phyloP scores from a whole-genome alignment of 1,139 yeast species.

The Kodamaea suecica region DNA sequence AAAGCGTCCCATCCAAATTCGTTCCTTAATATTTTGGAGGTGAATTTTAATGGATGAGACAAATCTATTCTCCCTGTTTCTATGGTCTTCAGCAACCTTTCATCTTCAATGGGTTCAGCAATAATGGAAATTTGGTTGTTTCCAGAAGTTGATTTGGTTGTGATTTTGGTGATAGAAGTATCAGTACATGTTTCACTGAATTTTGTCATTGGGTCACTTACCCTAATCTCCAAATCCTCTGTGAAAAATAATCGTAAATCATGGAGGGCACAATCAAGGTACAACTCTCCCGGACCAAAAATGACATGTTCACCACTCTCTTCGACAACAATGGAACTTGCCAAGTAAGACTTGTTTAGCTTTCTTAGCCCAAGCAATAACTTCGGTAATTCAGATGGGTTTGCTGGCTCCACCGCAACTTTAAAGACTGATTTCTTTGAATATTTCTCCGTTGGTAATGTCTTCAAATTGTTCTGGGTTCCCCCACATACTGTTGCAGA shows the following conservation, averaged over 20 bases:
- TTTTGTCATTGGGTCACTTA: constrained; percentile 79
- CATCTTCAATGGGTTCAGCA: constrained; percentile 69
- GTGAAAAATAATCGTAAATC: constrained; percentile 66
- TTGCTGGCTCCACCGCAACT: constrained; percentile 77
- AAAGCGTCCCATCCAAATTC: constrained; percentile 79
- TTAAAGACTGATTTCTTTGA: constrained; percentile 56
- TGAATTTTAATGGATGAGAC: constrained; percentile 34
- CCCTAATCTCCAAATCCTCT: constrained; percentile 64
- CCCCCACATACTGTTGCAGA: constrained; percentile 34
- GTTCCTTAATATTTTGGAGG: constrained; percentile 55
- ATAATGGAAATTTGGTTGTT: constrained; percentile 62
- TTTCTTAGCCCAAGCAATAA: constrained; percentile 66
- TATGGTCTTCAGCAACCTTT: constrained; percentile 53
- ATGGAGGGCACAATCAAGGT: constrained; percentile 78
- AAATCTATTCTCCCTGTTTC: constrained; percentile 46
- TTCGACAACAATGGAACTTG: constrained; percentile 67
- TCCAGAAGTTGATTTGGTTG: constrained; percentile 54
- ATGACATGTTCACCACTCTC: constrained; percentile 87
- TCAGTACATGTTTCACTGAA: constrained; percentile 77
- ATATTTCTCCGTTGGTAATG: constrained; percentile 4
- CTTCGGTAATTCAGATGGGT: constrained; percentile 75
- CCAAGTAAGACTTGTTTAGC: constrained; percentile 61
- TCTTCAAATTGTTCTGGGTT: constrained; percentile 11
- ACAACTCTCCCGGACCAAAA: constrained; percentile 83
- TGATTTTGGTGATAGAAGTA: constrained; percentile 64